phyloP scores from a whole-genome alignment of 768 basidiomycete genomes.

The Kockovaella imperatae region DNA sequence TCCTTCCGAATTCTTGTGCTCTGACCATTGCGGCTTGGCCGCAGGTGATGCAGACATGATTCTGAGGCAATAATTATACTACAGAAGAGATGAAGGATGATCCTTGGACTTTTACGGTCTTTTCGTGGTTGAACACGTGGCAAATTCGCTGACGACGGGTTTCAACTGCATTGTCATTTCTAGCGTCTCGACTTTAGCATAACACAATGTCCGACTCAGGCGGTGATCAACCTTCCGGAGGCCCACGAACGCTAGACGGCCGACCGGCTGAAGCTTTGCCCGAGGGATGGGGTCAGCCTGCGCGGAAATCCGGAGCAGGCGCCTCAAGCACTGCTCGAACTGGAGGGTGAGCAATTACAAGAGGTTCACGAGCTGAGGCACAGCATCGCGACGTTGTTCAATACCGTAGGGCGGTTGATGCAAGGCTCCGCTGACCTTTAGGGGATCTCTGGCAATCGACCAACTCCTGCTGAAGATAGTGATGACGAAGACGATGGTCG shows the following conservation, averaged over 20 bases:
- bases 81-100: too few species aligned
- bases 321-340: constrained; percentile 7
- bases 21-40: constrained; percentile 42
- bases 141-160: too few species aligned
- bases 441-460: neutral
- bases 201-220: constrained; percentile 2
- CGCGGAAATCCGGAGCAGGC: constrained; percentile 13
- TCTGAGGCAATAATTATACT: too few species aligned
- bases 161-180: too few species aligned
- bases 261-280: constrained; percentile 19
- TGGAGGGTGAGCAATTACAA: neutral
- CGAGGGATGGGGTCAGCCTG: constrained; percentile 31
- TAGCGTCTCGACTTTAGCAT: too few species aligned
- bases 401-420: neutral
- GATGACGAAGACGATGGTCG: constrained; percentile 49
- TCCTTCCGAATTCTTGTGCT: constrained; percentile 92
- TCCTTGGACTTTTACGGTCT: too few species aligned
- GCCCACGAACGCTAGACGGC: constrained; percentile 20
- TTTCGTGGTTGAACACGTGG: too few species aligned
- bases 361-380: neutral
- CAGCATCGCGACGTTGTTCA: constrained; percentile 8
- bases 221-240: constrained; percentile 9
- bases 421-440: neutral
- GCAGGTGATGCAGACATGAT: constrained; percentile 23
- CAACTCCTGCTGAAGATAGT: constrained; percentile 44